These are phyloP conservation scores for Verbascum thapsus DNA, from an alignment of 257 asterid genomes.

Conservation along the genomic window DNA sequence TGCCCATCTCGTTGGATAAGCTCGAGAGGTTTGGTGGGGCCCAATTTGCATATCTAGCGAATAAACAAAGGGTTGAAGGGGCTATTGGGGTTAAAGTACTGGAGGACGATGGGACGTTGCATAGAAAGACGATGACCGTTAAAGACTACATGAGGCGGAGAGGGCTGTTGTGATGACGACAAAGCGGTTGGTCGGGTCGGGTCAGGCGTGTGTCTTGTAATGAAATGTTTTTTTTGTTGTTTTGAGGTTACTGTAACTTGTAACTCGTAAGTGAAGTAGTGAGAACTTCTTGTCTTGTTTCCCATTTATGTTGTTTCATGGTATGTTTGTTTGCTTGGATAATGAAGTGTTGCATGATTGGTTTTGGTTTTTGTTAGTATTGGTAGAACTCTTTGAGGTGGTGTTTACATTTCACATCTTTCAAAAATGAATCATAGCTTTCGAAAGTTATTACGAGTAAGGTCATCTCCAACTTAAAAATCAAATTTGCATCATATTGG, in stretches of 20 bases:
- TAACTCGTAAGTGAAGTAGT: neutral
- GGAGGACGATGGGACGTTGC: slow-evolving; percentile 89
- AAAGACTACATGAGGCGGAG: slow-evolving; percentile 92
- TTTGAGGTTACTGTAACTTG: neutral
- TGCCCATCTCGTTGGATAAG: too few relatives aligned
- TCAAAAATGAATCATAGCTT: too few relatives aligned
- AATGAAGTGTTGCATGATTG: slow-evolving; percentile 16
- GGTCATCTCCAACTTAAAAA: too few relatives aligned
- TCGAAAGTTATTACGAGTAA: too few relatives aligned
- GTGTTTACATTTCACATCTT: too few relatives aligned
- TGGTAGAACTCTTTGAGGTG: too few relatives aligned
- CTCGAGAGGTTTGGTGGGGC: too few relatives aligned
- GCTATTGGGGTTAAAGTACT: slow-evolving; percentile 73
- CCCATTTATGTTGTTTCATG: neutral
- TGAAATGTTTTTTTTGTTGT: neutral
- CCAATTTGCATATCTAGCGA: slow-evolving; percentile 83
- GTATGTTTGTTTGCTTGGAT: too few relatives aligned
- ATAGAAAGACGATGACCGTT: slow-evolving; percentile 74
- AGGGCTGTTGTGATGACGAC: slow-evolving; percentile 74
- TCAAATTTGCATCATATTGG: too few relatives aligned
- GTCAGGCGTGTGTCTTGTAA: neutral
- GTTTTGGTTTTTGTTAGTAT: neutral
- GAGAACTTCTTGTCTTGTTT: neutral
- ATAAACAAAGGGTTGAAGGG: slow-evolving; percentile 88
- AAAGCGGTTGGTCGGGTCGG: neutral